Base-by-base conservation (phyloP, 768 basidiomycete genomes). In the Heimioporus sp. region DNA sequence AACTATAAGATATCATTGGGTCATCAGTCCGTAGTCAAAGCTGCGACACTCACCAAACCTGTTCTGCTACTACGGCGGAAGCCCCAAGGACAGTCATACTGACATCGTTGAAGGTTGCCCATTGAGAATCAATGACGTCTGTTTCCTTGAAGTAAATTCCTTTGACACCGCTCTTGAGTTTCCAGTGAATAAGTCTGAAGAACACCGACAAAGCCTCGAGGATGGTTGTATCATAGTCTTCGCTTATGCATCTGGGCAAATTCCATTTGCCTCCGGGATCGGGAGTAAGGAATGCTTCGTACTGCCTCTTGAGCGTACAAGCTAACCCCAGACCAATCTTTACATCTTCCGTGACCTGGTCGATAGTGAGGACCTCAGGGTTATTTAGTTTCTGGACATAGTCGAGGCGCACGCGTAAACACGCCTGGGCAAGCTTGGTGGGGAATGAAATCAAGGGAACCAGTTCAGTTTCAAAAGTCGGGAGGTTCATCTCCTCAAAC, bases 81-180 rank as follows among this genome's bases (percentile, higher is more conserved):
- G 95, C 97, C 5, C 91, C 91, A 17, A 83, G 76, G 10, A 93
- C 87, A 35, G 86, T 90, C 67, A 94, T 76, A 52, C 92, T 93
- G 46, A 96, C 92, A 66, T 91, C 90, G 57, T 90, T 90, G 70
- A 98, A 86, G 19, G 96, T 95, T 17, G 90, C 87, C 90, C 94
- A 96, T 62, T 98, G 94, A 7, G 88, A 86, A 65, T 99, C 96
- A 35, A 99, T 78, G n/a, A 98, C 85, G 66, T 98, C 96, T 0
- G 95, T 97, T 75, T 99, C 97, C 65, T 95, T 93, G 77, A 98
- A 95, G 70, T 96, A 90, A 43, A 95, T 92, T 17, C 88, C 90
- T 67, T 92, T 93, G 53, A 85, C 80, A 17, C 89, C 92, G 57
- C 90, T 89, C 76, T 96, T 96, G 46, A 99, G 78, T 68, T 98